phyloP scores from a whole-genome alignment of 805 yeast species.

The Metschnikowia matae region DNA sequence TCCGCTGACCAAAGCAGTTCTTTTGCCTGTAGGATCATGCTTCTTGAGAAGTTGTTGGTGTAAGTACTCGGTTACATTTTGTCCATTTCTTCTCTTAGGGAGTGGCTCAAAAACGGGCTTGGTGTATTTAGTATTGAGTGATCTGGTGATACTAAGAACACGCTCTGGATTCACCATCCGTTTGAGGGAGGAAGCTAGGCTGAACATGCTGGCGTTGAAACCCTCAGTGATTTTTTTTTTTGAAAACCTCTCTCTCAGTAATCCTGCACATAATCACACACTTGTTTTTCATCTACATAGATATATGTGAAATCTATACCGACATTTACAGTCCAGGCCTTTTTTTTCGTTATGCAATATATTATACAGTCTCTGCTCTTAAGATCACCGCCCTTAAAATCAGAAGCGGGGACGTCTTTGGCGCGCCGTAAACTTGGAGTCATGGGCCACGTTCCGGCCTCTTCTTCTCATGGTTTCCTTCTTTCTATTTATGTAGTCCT shows the following conservation, averaged over 20 bases:
- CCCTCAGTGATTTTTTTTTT: constrained; percentile 4
- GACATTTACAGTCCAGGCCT: not conserved
- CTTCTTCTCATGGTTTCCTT: constrained; percentile 89
- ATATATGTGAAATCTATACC: not conserved
- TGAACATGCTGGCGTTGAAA: constrained; percentile 7
- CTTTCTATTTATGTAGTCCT: constrained; percentile 83
- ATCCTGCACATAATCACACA: constrained; percentile 1
- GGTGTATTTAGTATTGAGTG: constrained; percentile 2
- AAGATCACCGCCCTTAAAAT: not conserved
- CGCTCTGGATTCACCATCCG: constrained; percentile 1
- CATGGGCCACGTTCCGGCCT: constrained; percentile 84
- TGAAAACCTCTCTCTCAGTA: not conserved
- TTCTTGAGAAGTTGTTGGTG: constrained; percentile 49
- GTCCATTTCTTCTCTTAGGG: constrained; percentile 46
- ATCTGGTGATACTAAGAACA: constrained; percentile 1
- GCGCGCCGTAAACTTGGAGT: constrained; percentile 90
- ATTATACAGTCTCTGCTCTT: not conserved
- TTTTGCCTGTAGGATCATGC: constrained; percentile 71
- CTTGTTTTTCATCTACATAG: not conserved
- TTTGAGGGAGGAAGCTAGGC: constrained; percentile 4
- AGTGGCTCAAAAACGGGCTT: constrained; percentile 47
- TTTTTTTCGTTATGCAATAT: not conserved
- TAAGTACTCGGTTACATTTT: constrained; percentile 41
- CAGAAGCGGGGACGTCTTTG: constrained; percentile 43
- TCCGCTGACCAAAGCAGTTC: constrained; percentile 51